Conservation (phyloP, 345 rosid species). For the Aquilaria sinensis region DNA sequence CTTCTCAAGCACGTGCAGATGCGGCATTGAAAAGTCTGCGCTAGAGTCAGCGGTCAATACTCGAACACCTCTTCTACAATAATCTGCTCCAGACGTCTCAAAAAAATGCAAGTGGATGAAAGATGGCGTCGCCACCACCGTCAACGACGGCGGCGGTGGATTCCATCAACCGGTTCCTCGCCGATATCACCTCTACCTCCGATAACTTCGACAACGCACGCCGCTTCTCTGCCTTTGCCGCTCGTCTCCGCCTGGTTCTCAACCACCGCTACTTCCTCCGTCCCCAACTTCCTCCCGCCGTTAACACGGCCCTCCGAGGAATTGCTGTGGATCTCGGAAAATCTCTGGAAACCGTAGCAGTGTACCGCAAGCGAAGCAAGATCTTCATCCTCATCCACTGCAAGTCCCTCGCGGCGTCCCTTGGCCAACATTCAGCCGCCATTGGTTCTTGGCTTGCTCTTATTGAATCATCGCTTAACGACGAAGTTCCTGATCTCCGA, state of each 20-base stretch:
- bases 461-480: constrained; percentile 22
- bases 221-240: constrained; percentile 27
- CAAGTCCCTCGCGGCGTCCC: constrained; percentile 20
- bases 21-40: background rate
- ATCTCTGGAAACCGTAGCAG: constrained; percentile 20
- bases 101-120: background rate
- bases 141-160: constrained; percentile 19
- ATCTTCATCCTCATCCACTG: constrained; percentile 32
- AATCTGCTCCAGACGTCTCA: background rate
- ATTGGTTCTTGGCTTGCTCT: constrained; percentile 34
- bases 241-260: constrained; percentile 24
- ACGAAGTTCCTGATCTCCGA: constrained; percentile 25
- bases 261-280: constrained; percentile 20
- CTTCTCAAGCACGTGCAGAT: too few species aligned
- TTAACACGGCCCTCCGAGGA: constrained; percentile 29
- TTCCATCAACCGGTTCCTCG: constrained; percentile 27
- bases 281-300: constrained; percentile 18
- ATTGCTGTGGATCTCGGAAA: constrained; percentile 25
- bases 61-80: background rate
- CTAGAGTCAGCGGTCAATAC: background rate
- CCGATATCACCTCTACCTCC: constrained; percentile 17
- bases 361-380: constrained; percentile 28
- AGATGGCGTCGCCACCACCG: constrained; percentile 20
- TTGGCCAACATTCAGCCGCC: constrained; percentile 21
- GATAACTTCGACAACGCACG: constrained; percentile 26